Percentiles rank a stretch among this genome's conserved stretches.
Evolutionary conservation across 2,329 filamentous ascomycete species (phyloP).

Genomic region (Cytospora mali): DNA sequence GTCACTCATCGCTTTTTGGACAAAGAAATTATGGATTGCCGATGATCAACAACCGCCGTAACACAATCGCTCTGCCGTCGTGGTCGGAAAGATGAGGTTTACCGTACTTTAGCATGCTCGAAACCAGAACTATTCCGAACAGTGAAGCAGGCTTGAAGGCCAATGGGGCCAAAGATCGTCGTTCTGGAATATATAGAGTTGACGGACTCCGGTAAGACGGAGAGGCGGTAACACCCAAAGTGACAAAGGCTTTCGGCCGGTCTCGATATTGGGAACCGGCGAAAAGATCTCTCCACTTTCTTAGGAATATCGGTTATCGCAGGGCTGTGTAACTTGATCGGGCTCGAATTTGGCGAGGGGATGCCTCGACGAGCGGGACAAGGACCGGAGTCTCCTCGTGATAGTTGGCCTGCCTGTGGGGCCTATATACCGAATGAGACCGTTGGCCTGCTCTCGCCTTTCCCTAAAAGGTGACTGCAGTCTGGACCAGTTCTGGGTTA

Average conservation of each 20-base stretch:
- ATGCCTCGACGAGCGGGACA: conserved; percentile 22
- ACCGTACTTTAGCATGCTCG: conserved; percentile 3
- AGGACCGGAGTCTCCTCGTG: conserved; percentile 10
- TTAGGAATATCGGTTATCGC: not conserved
- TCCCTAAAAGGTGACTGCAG: conserved; percentile 6
- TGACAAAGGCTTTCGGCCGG: not conserved
- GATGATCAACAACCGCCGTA: not conserved
- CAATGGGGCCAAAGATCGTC: not conserved
- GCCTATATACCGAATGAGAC: conserved; percentile 20
- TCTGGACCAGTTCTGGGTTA: conserved; percentile 9
- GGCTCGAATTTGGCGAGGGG: conserved; percentile 11
- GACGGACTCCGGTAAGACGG: not conserved
- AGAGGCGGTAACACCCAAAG: not conserved
- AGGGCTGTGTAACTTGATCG: conserved; percentile 16
- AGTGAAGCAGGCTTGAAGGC: not conserved
- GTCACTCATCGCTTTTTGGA: conserved; percentile 50
- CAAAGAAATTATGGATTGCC: not conserved
- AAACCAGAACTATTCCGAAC: conserved; percentile 5
- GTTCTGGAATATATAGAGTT: not conserved
- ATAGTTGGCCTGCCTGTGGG: conserved; percentile 21
- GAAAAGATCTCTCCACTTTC: conserved; percentile 3
- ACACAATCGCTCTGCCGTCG: not conserved
- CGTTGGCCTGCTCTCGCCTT: conserved; percentile 8
- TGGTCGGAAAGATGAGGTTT: not conserved
- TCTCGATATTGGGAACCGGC: not conserved